phyloP scores from a whole-genome alignment of 1,284 basidiomycete species.

The Tilletiopsis washingtonensis region DNA sequence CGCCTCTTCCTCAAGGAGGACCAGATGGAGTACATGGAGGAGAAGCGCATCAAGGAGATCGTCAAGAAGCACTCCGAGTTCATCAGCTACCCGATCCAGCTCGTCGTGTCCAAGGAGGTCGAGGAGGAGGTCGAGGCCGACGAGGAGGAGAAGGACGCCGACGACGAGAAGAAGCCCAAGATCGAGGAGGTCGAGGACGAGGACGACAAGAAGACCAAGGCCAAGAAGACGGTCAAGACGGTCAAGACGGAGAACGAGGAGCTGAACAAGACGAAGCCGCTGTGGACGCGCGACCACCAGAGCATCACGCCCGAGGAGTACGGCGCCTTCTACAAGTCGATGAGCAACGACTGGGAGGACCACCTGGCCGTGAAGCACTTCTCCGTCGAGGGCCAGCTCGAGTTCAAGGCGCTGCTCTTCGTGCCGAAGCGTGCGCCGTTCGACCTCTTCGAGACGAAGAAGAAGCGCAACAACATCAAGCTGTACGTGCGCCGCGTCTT shows the following conservation, averaged over 20 bases:
- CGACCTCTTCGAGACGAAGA: slow-evolving; percentile 99
- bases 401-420: slow-evolving; percentile 95
- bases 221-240: slow-evolving; percentile 85
- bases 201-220: slow-evolving; percentile 59
- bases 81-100: slow-evolving; percentile 99
- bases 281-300: slow-evolving; percentile 95
- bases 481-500: slow-evolving; percentile 99
- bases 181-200: slow-evolving; percentile 73
- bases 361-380: slow-evolving; percentile 99
- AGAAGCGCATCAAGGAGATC: slow-evolving; percentile 98
- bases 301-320: slow-evolving; percentile 94
- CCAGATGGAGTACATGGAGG: slow-evolving; percentile 96
- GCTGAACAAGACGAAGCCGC: slow-evolving; percentile 99
- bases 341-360: slow-evolving; percentile 98
- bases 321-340: slow-evolving; percentile 94
- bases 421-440: slow-evolving; percentile 77
- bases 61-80: slow-evolving; percentile 99
- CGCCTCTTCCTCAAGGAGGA: slow-evolving; percentile 97
- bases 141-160: slow-evolving; percentile 53
- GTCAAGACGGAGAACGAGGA: slow-evolving; percentile 70
- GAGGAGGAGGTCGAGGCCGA: slow-evolving; percentile 73
- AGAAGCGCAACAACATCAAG: slow-evolving; percentile 99
- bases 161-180: slow-evolving; percentile 64
- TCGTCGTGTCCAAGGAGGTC: slow-evolving; percentile 97
- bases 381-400: slow-evolving; percentile 99